Evolutionary conservation across 805 yeast species (phyloP), one percentile per base, ranked within the genome.

Genomic region (Candida railenensis): DNA sequence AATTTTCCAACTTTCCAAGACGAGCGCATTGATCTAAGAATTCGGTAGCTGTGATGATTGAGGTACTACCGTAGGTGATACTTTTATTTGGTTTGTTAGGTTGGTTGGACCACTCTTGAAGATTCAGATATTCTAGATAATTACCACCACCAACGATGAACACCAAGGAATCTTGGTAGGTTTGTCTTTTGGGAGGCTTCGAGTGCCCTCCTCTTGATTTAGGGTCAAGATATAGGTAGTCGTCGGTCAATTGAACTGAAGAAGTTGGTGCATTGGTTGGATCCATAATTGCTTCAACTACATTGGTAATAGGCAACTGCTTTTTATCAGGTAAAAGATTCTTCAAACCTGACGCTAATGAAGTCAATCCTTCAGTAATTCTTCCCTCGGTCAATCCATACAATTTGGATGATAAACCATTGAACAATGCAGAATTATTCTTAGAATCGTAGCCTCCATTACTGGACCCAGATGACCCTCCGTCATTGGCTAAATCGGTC

Each of bases 81-180:
- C 73, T 71, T 60, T 81, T 85, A 7, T 61, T 49, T 3, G 56
- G 49, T 47, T 58, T 63, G 43, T 59, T 66, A 36, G 74, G 71
- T 40, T 54, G 59, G 14, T 66, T 62, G 0, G 82, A 80, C 95
- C 96, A 91, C 64, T 91, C 96, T 65, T 89, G 96, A 59, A 94
- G 77, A 59, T 92, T 92, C 49, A 91, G 95, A 62, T 92, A 94
- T 69, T 94, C 99, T 51, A 88, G 70, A 62, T 90, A 94, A 65
- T 89, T 91, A 41, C 98, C 98, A 32, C 99, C 99, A 21, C 99
- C 99, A 46, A 94, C 91, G 44, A 91, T 89, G 64, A 94, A 94
- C 18, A 94, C 96, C 42, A 89, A 71, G 1, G 95, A 82, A 54
- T 89, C 94, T 48, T 82, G 82, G 63, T 88, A 89, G 9, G 84